These are phyloP conservation scores for Coffea canephora DNA, from an alignment of 257 asterid genomes.

Conservation along the genomic window DNA sequence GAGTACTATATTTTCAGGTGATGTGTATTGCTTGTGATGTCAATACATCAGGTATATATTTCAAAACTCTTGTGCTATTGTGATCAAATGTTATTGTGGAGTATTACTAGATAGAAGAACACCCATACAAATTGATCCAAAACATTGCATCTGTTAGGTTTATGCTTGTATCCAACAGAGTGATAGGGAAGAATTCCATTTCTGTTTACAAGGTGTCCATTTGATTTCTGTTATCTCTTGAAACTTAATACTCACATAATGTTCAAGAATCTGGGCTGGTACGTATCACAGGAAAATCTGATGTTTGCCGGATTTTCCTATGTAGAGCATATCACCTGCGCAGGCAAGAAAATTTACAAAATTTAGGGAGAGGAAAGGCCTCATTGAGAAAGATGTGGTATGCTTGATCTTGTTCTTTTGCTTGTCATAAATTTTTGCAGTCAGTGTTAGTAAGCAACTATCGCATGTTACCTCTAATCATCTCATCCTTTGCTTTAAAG, in stretches of 20 bases:
- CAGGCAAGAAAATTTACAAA: constrained; percentile 91
- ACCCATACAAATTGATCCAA: constrained; percentile 1
- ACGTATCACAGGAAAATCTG: background rate
- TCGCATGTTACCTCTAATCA: background rate
- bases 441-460: background rate
- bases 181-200: background rate
- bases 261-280: background rate
- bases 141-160: background rate
- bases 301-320: constrained; percentile 7
- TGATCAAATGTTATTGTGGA: background rate
- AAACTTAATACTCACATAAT: background rate
- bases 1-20: background rate
- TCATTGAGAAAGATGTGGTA: constrained; percentile 98
- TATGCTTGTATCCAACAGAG: background rate
- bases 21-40: background rate
- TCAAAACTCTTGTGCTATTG: background rate
- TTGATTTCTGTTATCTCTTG: background rate
- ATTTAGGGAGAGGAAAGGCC: constrained; percentile 97
- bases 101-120: constrained; percentile 1
- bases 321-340: constrained; percentile 74
- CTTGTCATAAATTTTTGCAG: background rate
- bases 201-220: background rate
- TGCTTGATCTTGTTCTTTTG: constrained; percentile 1
- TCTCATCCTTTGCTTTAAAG: constrained; percentile 38
- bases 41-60: background rate